Evolutionary conservation across 768 basidiomycete species (phyloP).

Genomic region (Postia placenta): DNA sequence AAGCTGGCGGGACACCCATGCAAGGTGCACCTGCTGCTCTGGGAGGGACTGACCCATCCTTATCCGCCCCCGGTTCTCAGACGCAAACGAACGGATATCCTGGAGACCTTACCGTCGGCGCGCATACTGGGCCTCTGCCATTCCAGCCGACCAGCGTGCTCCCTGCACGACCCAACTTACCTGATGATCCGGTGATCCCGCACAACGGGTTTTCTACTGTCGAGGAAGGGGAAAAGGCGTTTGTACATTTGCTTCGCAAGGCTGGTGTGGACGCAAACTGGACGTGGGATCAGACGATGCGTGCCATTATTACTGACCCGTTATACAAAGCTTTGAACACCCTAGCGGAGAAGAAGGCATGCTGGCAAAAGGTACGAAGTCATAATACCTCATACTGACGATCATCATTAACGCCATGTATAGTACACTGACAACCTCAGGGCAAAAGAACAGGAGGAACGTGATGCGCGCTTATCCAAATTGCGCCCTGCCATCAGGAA

Average conservation of each 20-base stretch:
- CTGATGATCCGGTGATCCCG: conserved; percentile 84
- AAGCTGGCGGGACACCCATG: conserved; percentile 14
- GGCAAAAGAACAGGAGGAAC: conserved; percentile 81
- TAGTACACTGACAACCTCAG: conserved; percentile 76
- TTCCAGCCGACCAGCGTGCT: conserved; percentile 53
- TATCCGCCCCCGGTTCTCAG: conserved; percentile 33
- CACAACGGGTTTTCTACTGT: conserved; percentile 83
- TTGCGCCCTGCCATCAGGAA: conserved; percentile 82
- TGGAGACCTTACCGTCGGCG: conserved; percentile 39
- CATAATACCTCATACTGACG: neutral
- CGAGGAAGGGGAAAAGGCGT: conserved; percentile 93
- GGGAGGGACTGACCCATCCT: conserved; percentile 47
- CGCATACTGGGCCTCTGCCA: conserved; percentile 53
- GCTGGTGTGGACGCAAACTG: conserved; percentile 87
- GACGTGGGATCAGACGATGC: conserved; percentile 99
- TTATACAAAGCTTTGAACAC: conserved; percentile 92
- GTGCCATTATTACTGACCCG: conserved; percentile 96
- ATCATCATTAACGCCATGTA: neutral
- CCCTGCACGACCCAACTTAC: conserved; percentile 72
- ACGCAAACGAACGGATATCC: conserved; percentile 37
- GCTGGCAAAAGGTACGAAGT: conserved; percentile 80
- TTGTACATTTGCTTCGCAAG: conserved; percentile 83
- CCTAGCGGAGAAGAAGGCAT: conserved; percentile 89
- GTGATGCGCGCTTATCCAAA: conserved; percentile 76
- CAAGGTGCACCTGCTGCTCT: conserved; percentile 51